Conservation (phyloP, 208 protist species). For the Leptomonas pyrrhocoris region DNA sequence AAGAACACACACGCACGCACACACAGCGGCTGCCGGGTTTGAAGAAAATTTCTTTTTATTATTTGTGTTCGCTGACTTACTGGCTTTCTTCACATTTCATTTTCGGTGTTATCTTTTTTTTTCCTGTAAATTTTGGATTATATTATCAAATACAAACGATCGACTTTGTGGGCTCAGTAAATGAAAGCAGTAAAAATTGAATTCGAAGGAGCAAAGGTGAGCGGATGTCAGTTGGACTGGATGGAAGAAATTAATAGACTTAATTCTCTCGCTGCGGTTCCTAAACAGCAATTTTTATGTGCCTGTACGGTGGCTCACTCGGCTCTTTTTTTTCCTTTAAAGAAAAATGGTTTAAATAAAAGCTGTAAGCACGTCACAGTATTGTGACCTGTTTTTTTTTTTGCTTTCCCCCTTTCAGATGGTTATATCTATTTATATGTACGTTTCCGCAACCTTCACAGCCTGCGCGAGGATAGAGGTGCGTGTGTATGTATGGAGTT, state of each 20-base stretch:
- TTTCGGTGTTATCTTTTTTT: constrained; percentile 14
- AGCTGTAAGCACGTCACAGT: constrained; percentile 4
- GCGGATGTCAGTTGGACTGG: neutral
- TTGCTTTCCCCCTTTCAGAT: neutral
- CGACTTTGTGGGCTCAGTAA: constrained; percentile 7
- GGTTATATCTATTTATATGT: constrained; percentile 1
- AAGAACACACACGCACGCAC: neutral
- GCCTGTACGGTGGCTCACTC: neutral
- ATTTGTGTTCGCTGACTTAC: too few relatives aligned
- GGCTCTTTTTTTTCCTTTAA: constrained; percentile 11
- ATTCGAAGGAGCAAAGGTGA: neutral
- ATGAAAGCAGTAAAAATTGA: neutral
- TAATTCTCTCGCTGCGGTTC: constrained; percentile 5
- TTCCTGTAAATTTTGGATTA: neutral
- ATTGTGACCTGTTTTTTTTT: constrained; percentile 1
- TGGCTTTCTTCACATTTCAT: constrained; percentile 6
- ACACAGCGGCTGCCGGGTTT: too few relatives aligned
- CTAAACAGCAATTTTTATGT: constrained; percentile 6
- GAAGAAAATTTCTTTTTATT: too few relatives aligned
- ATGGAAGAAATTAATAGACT: neutral
- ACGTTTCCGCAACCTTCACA: neutral
- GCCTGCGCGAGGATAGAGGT: constrained; percentile 1
- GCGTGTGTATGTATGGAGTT: neutral
- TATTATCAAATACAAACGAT: constrained; percentile 9
- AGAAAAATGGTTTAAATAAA: neutral